Conservation (phyloP, 306 rosid species). For the Biancaea sappan region DNA sequence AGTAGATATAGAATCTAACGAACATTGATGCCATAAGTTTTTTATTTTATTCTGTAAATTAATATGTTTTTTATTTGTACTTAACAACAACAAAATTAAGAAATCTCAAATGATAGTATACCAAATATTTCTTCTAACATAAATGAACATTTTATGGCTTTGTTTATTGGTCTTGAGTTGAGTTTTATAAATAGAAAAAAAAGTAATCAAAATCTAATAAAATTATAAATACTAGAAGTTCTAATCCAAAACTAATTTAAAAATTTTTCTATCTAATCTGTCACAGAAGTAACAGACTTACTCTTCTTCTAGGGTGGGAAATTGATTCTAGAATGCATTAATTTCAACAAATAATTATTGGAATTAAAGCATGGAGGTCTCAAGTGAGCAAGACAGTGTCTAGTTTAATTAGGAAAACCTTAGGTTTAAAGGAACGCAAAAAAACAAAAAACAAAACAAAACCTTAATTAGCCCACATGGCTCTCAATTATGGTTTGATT, state of each 20-base stretch:
- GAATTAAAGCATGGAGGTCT: background rate
- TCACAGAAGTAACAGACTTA: background rate
- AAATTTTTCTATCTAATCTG: background rate
- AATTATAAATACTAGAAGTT: background rate
- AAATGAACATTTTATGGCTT: no score
- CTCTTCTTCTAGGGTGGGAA: background rate
- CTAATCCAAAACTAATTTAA: background rate
- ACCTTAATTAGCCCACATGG: constrained; percentile 30
- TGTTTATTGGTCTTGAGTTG: no score
- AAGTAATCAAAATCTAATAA: no score
- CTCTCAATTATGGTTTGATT: constrained; percentile 31
- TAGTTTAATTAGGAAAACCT: constrained; percentile 18
- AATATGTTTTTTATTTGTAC: no score
- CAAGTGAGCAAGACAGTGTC: background rate
- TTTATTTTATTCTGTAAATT: no score
- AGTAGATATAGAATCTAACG: no score
- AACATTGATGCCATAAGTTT: no score
- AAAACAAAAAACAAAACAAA: no score
- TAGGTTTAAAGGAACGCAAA: constrained; percentile 32
- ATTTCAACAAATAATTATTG: constrained; percentile 1
- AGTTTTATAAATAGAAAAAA: no score
- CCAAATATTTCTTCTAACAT: no score
- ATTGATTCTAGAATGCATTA: background rate
- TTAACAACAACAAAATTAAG: no score
- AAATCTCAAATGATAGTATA: no score